Conservation (phyloP, 2,329 filamentous ascomycete species). For the Cercospora citrullina region DNA sequence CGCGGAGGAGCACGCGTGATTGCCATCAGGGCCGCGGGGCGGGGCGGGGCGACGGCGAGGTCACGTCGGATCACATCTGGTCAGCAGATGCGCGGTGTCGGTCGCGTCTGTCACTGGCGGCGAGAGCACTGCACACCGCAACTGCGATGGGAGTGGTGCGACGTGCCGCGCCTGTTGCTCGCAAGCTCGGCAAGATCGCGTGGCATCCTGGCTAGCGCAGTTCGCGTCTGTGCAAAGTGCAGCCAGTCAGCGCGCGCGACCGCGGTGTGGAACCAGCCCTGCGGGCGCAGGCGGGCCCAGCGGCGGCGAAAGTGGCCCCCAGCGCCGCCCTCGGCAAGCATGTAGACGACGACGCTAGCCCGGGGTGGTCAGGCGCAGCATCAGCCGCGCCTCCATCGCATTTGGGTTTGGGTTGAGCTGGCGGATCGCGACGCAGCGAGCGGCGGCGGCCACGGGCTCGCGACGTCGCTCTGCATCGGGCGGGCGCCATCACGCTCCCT, state of each 20-base stretch:
- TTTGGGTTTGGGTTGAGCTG: neutral
- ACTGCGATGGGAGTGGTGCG: neutral
- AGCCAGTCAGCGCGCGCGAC: neutral
- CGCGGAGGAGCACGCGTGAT: neutral
- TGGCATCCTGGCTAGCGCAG: constrained; percentile 2
- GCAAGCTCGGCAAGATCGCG: constrained; percentile 1
- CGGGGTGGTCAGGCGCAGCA: neutral
- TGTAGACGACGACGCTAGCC: neutral
- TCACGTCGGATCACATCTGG: neutral
- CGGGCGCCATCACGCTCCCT: neutral
- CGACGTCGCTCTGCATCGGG: neutral
- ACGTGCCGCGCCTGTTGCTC: neutral
- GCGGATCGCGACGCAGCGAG: neutral
- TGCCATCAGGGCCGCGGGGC: neutral
- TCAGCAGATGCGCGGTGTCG: neutral
- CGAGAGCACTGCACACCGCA: neutral
- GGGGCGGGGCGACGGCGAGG: neutral
- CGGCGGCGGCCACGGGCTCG: neutral
- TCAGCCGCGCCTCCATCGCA: neutral
- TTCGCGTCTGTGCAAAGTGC: neutral
- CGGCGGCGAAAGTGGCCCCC: neutral
- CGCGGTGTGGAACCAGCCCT: neutral
- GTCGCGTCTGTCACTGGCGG: neutral
- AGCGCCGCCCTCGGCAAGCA: neutral
- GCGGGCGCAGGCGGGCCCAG: neutral